Conservation (phyloP, 345 rosid genomes). For the Salix dunnii region DNA sequence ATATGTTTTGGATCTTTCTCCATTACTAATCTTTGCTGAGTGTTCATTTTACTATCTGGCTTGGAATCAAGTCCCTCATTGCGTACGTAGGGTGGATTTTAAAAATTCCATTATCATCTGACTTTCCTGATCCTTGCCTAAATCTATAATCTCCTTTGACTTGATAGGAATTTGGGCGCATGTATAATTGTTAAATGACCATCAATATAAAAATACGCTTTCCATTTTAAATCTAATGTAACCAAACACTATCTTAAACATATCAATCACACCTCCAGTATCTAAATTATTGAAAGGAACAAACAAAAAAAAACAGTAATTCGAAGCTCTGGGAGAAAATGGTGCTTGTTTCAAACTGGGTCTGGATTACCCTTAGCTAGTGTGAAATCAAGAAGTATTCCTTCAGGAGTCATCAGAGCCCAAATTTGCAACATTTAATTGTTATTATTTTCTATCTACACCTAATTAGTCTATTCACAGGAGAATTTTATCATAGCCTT, state of each 20-base stretch:
- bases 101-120: neutral
- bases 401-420: too few species aligned
- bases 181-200: neutral
- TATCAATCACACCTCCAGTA: neutral
- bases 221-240: too few species aligned
- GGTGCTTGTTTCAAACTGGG: neutral
- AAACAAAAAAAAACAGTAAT: neutral
- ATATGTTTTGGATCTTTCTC: neutral
- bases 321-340: neutral
- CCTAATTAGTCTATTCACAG: too few species aligned
- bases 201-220: neutral
- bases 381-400: too few species aligned
- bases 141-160: neutral
- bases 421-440: too few species aligned
- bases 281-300: neutral
- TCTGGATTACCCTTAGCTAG: too few species aligned
- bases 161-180: neutral
- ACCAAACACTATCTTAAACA: too few species aligned
- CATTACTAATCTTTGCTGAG: too few species aligned
- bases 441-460: too few species aligned
- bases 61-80: neutral
- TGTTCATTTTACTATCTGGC: neutral
- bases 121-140: constrained; percentile 4
- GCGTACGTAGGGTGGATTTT: neutral
- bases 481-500: too few species aligned